A percentile compares a stretch with the other conserved stretches of the same genome.
phyloP scores from a whole-genome alignment of 495 filamentous ascomycete species.

The Evansstolkia leycettana region DNA sequence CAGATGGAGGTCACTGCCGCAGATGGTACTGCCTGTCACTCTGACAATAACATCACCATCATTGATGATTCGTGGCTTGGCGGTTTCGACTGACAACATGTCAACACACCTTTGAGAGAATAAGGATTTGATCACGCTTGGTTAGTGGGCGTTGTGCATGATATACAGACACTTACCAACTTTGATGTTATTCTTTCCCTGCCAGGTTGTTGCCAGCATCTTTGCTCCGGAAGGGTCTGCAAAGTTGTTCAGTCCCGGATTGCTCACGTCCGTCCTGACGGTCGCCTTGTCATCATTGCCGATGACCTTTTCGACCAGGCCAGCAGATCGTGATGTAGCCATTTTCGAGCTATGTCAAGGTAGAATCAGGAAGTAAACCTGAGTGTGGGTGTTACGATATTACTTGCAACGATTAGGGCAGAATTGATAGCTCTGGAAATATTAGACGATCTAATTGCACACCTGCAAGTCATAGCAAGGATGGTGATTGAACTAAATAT shows the following conservation, averaged over 20 bases:
- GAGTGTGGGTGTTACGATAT: no score
- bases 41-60: conserved; percentile 69
- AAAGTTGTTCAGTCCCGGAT: conserved; percentile 7
- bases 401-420: no score
- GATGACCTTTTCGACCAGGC: conserved; percentile 48
- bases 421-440: no score
- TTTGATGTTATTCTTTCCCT: conserved; percentile 26
- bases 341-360: no score
- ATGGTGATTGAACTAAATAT: no score
- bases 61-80: conserved; percentile 60
- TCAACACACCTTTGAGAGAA: neutral
- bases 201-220: conserved; percentile 18
- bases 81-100: conserved; percentile 41
- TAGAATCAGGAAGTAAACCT: no score
- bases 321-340: conserved; percentile 52
- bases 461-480: no score
- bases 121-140: no score
- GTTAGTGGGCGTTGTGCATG: conserved; percentile 46
- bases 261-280: conserved; percentile 18
- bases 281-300: conserved; percentile 40
- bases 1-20: conserved; percentile 77
- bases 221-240: conserved; percentile 4
- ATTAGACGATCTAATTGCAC: no score
- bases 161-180: conserved; percentile 14
- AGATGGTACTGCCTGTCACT: conserved; percentile 77